Percentiles rank a stretch among this genome's conserved stretches.
These are phyloP conservation scores for Brettanomyces custersianus DNA, from an alignment of 805 yeast species.

Conservation along the genomic window DNA sequence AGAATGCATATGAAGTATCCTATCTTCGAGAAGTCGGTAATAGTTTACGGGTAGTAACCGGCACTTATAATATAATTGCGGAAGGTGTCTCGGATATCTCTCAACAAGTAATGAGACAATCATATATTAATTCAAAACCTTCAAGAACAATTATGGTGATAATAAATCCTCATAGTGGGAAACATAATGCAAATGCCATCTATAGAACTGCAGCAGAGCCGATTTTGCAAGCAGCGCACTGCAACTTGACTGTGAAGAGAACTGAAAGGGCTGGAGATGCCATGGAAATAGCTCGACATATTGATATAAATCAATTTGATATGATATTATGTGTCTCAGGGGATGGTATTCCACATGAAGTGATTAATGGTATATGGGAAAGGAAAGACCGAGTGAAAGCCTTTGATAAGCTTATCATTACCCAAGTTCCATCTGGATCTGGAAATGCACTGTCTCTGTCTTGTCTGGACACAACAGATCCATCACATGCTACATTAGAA, in stretches of 20 bases:
- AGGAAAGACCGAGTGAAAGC: conserved; percentile 59
- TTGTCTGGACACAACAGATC: conserved; percentile 62
- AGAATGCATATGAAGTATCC: conserved; percentile 17
- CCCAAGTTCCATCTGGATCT: conserved; percentile 93
- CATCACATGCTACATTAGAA: conserved; percentile 60
- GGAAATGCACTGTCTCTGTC: conserved; percentile 90
- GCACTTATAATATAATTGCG: conserved; percentile 20
- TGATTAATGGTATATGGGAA: conserved; percentile 73
- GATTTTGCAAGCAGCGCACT: conserved; percentile 59
- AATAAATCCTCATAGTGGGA: conserved; percentile 89
- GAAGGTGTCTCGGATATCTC: conserved; percentile 1
- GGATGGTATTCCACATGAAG: conserved; percentile 96
- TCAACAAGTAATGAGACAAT: conserved; percentile 10
- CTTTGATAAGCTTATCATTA: conserved; percentile 54
- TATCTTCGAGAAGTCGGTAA: conserved; percentile 9
- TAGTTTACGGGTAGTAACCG: conserved; percentile 7
- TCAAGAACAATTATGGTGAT: conserved; percentile 50
- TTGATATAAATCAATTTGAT: conserved; percentile 54
- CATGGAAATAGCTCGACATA: conserved; percentile 49
- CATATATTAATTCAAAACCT: conserved; percentile 31
- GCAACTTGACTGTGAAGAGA: conserved; percentile 40
- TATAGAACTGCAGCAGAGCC: conserved; percentile 56
- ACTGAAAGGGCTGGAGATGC: conserved; percentile 72
- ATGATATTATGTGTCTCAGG: conserved; percentile 89
- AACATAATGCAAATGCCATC: conserved; percentile 59